Percentiles rank a stretch among this genome's conserved stretches.
These are phyloP conservation scores for Neopestalotiopsis clavispora DNA, from an alignment of 2,329 filamentous ascomycete genomes.

Conservation along the genomic window DNA sequence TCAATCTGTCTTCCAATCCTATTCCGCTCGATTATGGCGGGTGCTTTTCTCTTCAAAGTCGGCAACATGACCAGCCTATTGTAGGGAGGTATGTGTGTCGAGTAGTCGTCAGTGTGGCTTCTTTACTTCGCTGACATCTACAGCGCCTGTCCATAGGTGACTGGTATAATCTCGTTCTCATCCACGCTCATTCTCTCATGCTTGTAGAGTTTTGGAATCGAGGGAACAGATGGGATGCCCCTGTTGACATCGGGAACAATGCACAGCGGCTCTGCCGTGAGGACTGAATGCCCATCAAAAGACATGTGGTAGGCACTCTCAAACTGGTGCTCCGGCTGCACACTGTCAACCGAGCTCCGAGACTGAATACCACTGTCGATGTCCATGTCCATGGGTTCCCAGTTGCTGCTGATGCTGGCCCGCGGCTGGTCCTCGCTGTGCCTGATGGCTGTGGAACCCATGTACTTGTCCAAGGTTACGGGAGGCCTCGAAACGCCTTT, in stretches of 20 bases:
- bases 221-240: constrained; percentile 50
- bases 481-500: constrained; percentile 4
- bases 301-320: constrained; percentile 7
- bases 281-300: constrained; percentile 2
- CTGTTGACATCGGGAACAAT: constrained; percentile 51
- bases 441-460: neutral
- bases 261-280: constrained; percentile 35
- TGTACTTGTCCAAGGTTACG: constrained; percentile 12
- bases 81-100: neutral
- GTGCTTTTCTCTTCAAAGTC: neutral
- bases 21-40: neutral
- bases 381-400: constrained; percentile 18
- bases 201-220: constrained; percentile 47
- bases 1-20: neutral
- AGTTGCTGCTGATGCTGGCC: neutral
- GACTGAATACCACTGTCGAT: constrained; percentile 10
- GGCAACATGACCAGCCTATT: neutral
- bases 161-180: constrained; percentile 12
- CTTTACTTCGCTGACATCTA: neutral
- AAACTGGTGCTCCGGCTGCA: neutral
- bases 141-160: constrained; percentile 12
- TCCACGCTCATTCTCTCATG: neutral
- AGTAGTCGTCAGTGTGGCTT: neutral
- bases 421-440: neutral
- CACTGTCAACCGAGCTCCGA: neutral